Base-by-base conservation (phyloP, 805 yeast genomes). In the Isabelozyma heimii region DNA sequence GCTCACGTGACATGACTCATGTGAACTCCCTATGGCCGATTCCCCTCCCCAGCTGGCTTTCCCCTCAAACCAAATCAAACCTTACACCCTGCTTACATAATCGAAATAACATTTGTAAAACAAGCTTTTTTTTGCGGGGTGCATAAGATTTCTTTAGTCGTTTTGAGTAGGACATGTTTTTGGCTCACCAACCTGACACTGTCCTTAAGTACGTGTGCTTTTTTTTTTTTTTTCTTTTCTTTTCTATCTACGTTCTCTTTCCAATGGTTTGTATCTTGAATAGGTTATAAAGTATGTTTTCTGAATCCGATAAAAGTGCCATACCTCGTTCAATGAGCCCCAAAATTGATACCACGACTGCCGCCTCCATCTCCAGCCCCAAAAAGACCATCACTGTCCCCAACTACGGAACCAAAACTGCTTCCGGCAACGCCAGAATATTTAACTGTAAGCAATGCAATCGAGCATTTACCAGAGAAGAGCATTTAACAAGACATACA, bases 401-500 rank as follows among this genome's bases (percentile, higher is more conserved):
- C 35, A 30, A 30, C 17, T 72, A 65, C 49, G 79, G 79, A 26
- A 64, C 73, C 38, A 72, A 72, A 51, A 73, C 79, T 1, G 64
- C 76, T 12, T 61, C 70, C n/a, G 79, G 79, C 2, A 73, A 73
- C 51, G 69, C 77, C 30, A 61, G 79, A 43, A 64, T 73, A 17
- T 72, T 58, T 55, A 70, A 69, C 47, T 73, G 79, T 54, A 59
- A 60, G 28, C 68, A 70, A 43, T 73, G 79, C 52, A 62, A 70
- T 43, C 62, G 77, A 20, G 79, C 79, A 4, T 73, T 73, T 56
- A 73, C 77, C n/a, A 58, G 79, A 49, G 77, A 73, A 50, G 79
- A 73, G 54, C 79, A 73, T 50, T 58, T 73, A 38, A 70, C 75
- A 26, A 58, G 79, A 42, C 79, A 73, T 51, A 63, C 73, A 13